These are phyloP conservation scores for Parasarocladium wereldwijsianum DNA, from an alignment of 2,329 filamentous ascomycete species.

Conservation along the genomic window DNA sequence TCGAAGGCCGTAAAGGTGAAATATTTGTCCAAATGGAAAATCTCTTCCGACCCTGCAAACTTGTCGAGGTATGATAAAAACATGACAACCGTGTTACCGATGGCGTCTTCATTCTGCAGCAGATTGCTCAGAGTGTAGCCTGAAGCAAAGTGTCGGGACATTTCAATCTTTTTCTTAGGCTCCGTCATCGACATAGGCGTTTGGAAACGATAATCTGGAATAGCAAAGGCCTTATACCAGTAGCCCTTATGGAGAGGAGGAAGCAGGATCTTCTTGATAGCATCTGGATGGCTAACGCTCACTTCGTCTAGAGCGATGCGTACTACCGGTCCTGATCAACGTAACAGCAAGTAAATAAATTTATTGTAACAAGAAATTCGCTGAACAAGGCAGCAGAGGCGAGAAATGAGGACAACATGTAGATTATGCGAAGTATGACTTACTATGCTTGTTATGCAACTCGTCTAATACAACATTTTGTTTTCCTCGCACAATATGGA, in stretches of 20 bases:
- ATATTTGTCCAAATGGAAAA: conserved; percentile 7
- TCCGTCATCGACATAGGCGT: conserved; percentile 6
- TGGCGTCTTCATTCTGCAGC: conserved; percentile 4
- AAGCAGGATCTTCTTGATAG: conserved; percentile 4
- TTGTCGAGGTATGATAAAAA: conserved; percentile 5
- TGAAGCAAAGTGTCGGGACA: conserved; percentile 6
- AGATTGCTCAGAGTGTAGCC: conserved; percentile 6
- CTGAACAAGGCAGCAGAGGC: too few species aligned
- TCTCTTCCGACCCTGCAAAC: conserved; percentile 2
- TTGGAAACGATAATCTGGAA: conserved; percentile 8
- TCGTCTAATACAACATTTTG: conserved; percentile 1
- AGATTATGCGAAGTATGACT: background rate
- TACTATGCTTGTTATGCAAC: conserved; percentile 3
- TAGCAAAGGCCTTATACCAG: conserved; percentile 7
- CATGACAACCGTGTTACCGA: conserved; percentile 5
- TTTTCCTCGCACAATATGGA: conserved; percentile 2
- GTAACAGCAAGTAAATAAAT: background rate
- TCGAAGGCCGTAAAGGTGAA: conserved; percentile 7
- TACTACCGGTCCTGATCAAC: conserved; percentile 21
- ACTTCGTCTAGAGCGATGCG: conserved; percentile 29
- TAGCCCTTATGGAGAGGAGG: conserved; percentile 6
- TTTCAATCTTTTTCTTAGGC: conserved; percentile 6
- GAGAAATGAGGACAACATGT: too few species aligned
- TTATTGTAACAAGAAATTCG: background rate
- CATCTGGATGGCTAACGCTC: conserved; percentile 19